Base-by-base conservation (phyloP, 108 stramenopile species). In the Fragilariopsis cylindrus region DNA sequence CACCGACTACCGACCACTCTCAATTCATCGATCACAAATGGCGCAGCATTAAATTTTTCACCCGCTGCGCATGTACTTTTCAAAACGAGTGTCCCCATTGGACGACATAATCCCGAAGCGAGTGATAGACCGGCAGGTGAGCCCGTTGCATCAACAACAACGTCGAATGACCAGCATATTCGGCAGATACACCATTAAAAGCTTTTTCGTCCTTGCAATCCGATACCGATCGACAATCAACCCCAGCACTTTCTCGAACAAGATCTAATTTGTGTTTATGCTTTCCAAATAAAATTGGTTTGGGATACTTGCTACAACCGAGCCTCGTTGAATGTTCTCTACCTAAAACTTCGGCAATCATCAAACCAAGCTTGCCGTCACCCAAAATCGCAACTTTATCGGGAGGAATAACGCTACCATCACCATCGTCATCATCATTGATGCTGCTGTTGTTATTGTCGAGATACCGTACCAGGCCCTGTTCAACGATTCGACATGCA, bases 11-110 rank as follows among this genome's bases (percentile, higher is more conserved):
- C 89, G 9, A 92, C 76, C 7, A 92, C 89, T 15, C 71, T 78
- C 64, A 89, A 77, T 71, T 92, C 91, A 67, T 92, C 87, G 76
- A 92, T 88, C 55, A 92, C 91, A 69, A 92, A 80, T 6, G 91
- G 88, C 4, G 91, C 91, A 12, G 88, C 82, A 73, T 88, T 82
- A 80, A 92, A 90, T 30, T 21, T 12, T 44, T 75, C 69, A 15
- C 84, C 86, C 15, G 88, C 83, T 7, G 91, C 91, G 69, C 88
- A 90, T 5, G 91, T 92, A 43, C 84, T 85, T 73, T 92, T 92
- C 12, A 92, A 76, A 8, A 81, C 82, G 47, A 90, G 55, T 8
- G 84, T 87, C 53, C 88, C 91, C 89, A 85, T 83, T 0, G 91
- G 91, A 44, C 89, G 87, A 54, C 89, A 92, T 11, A 92, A 70